phyloP scores from a whole-genome alignment of 2,329 filamentous ascomycete species.

The Fusarium palustre region DNA sequence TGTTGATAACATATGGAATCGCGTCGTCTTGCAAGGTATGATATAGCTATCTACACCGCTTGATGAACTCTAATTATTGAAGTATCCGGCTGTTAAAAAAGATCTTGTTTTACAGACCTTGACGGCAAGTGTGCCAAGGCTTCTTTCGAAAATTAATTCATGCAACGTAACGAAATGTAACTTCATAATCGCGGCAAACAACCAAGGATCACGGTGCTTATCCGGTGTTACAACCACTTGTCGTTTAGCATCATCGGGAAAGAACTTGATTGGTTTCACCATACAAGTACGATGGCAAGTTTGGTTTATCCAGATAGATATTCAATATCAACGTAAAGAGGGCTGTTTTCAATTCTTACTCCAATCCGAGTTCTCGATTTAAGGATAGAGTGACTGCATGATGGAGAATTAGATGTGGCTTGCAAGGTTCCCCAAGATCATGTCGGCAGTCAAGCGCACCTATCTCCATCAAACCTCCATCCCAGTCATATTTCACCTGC shows the following conservation, averaged over 20 bases:
- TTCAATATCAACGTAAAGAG: background rate
- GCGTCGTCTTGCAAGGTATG: too few relatives aligned
- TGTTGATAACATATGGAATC: too few relatives aligned
- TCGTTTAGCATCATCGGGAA: background rate
- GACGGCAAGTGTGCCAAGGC: background rate
- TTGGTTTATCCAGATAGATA: too few relatives aligned
- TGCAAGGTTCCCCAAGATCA: background rate
- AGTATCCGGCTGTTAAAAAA: too few relatives aligned
- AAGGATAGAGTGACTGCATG: background rate
- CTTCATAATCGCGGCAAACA: background rate
- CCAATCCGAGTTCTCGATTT: background rate
- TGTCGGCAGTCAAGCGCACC: constrained; percentile 6
- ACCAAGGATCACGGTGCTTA: background rate
- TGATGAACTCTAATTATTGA: too few relatives aligned
- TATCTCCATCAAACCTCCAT: background rate
- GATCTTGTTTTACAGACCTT: too few relatives aligned
- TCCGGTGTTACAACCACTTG: rapidly evolving
- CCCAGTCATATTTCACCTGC: background rate
- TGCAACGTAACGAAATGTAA: background rate
- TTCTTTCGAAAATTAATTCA: background rate
- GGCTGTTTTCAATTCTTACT: rapidly evolving
- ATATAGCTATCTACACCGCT: too few relatives aligned
- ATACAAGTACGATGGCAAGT: background rate
- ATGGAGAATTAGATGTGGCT: rapidly evolving
- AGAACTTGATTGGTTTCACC: background rate